A percentile compares a stretch with the other conserved stretches of the same genome.
Evolutionary conservation across 257 asterid species (phyloP).

Genomic region (Scutellaria barbata): DNA sequence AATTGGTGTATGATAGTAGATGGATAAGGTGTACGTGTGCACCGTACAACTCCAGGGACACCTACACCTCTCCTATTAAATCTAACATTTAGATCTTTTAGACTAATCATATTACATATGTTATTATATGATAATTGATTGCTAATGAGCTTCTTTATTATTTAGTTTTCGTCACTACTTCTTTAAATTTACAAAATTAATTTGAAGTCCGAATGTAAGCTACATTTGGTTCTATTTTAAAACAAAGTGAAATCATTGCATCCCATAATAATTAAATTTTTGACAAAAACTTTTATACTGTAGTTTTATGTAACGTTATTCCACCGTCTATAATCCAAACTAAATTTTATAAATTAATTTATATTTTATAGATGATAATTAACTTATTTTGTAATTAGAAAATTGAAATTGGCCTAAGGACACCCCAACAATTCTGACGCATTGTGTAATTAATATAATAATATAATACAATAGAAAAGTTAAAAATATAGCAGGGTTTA

Average conservation of each 20-base stretch:
- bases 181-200: neutral
- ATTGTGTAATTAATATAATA: no score
- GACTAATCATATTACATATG: neutral
- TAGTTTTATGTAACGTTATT: no score
- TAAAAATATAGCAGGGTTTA: no score
- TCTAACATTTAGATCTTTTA: neutral
- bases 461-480: no score
- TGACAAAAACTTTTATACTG: no score
- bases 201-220: neutral
- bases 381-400: no score
- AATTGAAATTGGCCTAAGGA: neutral
- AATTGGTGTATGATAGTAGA: neutral
- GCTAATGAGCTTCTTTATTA: neutral
- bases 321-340: no score
- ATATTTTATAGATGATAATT: no score
- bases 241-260: neutral
- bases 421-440: no score
- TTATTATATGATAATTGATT: no score
- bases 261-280: no score
- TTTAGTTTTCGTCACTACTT: slow-evolving; percentile 1
- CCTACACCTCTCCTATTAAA: neutral
- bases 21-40: neutral
- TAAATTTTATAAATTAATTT: no score
- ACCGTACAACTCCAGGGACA: slow-evolving; percentile 15
- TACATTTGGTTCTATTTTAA: neutral